These are phyloP conservation scores for Diaporthe sp. DNA, from an alignment of 2,329 filamentous ascomycete species.

Conservation along the genomic window DNA sequence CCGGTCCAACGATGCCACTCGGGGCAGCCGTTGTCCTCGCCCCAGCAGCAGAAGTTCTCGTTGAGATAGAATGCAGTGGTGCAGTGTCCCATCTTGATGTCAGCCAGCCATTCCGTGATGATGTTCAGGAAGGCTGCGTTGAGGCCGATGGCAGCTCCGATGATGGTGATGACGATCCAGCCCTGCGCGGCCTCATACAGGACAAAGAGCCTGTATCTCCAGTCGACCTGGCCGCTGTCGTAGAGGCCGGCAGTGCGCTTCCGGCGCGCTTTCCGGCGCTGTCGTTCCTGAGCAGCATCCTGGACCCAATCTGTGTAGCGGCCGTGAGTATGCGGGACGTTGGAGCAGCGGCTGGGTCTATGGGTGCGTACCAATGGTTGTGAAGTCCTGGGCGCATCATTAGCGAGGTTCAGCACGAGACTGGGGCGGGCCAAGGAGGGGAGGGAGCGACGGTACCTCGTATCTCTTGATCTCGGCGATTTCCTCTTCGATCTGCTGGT, in stretches of 20 bases:
- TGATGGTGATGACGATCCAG: conserved; percentile 96
- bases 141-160: conserved; percentile 91
- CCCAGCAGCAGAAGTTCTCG: conserved; percentile 98
- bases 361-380: conserved; percentile 80
- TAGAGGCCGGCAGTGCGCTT: conserved; percentile 80
- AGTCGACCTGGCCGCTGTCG: conserved; percentile 78
- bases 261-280: conserved; percentile 82
- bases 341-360: conserved; percentile 10
- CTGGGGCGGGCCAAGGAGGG: conserved; percentile 7
- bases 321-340: conserved; percentile 50
- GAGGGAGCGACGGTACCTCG: conserved; percentile 67
- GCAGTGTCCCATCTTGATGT: conserved; percentile 97
- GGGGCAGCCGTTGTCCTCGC: conserved; percentile 87
- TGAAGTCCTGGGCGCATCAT: conserved; percentile 78
- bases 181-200: conserved; percentile 97
- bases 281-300: conserved; percentile 91
- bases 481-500: conserved; percentile 88
- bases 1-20: conserved; percentile 93
- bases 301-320: conserved; percentile 88
- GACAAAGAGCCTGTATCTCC: conserved; percentile 85
- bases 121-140: conserved; percentile 96
- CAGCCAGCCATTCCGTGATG: conserved; percentile 94
- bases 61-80: conserved; percentile 97
- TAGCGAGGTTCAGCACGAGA: conserved; percentile 33
- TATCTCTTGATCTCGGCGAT: conserved; percentile 98